Percentiles rank a stretch among this genome's conserved stretches.
Evolutionary conservation across 2,329 filamentous ascomycete species (phyloP).

Genomic region (Beauveria pseudobassiana): DNA sequence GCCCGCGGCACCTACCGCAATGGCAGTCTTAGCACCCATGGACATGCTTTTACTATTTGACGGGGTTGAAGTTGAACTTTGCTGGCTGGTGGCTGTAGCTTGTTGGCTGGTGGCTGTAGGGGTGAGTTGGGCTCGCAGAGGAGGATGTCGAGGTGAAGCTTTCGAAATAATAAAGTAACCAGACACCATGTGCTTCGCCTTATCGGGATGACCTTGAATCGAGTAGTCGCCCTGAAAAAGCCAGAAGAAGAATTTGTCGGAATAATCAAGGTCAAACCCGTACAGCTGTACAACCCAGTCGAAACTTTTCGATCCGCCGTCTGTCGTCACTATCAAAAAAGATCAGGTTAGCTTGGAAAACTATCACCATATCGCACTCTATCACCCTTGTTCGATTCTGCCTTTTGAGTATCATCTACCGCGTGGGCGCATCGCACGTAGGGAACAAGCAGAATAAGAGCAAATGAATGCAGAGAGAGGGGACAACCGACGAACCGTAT

Average conservation of each 20-base stretch:
- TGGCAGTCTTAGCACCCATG: neutral
- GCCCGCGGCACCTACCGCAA: neutral
- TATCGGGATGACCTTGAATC: conserved; percentile 1
- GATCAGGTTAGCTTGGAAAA: too few relatives aligned
- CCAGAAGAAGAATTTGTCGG: conserved; percentile 17
- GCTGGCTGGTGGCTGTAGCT: neutral
- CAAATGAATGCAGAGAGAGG: neutral
- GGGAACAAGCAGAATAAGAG: too few relatives aligned
- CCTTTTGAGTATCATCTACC: too few relatives aligned
- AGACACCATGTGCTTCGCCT: neutral
- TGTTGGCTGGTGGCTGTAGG: neutral
- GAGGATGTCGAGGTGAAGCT: neutral
- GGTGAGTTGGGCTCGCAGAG: neutral
- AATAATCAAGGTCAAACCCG: conserved; percentile 12
- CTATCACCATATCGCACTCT: too few relatives aligned
- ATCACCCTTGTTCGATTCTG: too few relatives aligned
- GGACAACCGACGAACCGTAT: neutral
- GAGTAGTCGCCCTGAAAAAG: conserved; percentile 15
- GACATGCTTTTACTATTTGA: neutral
- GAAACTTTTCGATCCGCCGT: conserved; percentile 10
- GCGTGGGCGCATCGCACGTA: neutral
- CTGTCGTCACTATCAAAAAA: conserved; percentile 8
- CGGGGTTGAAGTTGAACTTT: neutral
- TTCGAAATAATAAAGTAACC: neutral
- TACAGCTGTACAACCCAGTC: conserved; percentile 15